phyloP scores from a whole-genome alignment of 2,329 filamentous ascomycete species.

The Domatiomyces catenatus region DNA sequence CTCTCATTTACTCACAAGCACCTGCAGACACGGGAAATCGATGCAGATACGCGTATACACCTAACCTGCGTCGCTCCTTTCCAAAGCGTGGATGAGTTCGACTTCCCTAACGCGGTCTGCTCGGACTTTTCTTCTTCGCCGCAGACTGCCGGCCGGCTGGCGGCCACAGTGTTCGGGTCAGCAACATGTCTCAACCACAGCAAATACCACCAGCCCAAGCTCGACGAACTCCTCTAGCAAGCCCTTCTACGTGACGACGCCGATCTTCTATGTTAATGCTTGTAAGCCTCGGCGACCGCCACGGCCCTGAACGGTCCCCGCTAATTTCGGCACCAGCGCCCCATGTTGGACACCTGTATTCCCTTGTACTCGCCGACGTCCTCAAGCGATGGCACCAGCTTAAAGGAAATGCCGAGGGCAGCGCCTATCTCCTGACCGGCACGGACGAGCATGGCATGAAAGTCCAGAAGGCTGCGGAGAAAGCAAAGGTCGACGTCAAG shows the following conservation, averaged over 20 bases:
- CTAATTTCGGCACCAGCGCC: slow-evolving; percentile 46
- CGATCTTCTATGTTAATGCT: slow-evolving; percentile 98
- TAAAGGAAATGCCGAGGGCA: slow-evolving; percentile 40
- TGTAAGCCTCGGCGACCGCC: slow-evolving; percentile 35
- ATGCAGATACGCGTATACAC: not conserved
- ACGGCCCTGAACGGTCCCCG: slow-evolving; percentile 1
- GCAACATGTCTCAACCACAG: not conserved
- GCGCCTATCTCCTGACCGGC: slow-evolving; percentile 66
- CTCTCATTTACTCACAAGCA: not conserved
- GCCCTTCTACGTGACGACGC: slow-evolving; percentile 88
- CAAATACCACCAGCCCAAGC: not conserved
- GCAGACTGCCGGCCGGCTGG: not conserved
- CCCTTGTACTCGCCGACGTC: slow-evolving; percentile 78
- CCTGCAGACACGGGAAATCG: not conserved
- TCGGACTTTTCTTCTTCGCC: not conserved
- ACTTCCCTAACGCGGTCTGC: not conserved
- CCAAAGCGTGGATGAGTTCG: not conserved
- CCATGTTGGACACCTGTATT: slow-evolving; percentile 88
- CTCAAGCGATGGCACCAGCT: slow-evolving; percentile 82
- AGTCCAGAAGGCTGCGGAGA: slow-evolving; percentile 70
- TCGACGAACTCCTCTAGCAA: slow-evolving; percentile 32
- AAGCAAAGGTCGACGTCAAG: slow-evolving; percentile 56
- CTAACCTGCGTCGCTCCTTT: not conserved
- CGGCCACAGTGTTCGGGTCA: not conserved
- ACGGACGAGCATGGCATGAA: slow-evolving; percentile 98